Evolutionary conservation across 139 green algal species (phyloP).

Genomic region (Limnomonas spitsbergensis): DNA sequence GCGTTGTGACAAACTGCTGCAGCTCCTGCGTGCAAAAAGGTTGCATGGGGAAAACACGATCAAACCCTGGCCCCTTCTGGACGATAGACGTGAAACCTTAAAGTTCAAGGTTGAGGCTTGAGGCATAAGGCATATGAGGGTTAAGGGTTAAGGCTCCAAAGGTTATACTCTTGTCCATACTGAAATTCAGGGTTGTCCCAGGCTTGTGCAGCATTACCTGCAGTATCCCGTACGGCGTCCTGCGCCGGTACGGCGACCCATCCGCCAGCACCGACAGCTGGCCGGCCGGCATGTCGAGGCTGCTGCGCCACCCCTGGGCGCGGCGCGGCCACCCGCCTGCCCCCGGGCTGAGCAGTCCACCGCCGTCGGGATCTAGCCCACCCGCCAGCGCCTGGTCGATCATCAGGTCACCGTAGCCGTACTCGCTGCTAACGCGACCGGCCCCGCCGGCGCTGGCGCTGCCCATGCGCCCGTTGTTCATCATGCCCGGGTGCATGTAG

Average conservation of each 20-base stretch:
- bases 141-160: too few species aligned
- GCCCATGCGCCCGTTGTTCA: background rate
- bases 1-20: background rate
- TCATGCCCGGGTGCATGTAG: background rate
- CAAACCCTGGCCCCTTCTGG: too few species aligned
- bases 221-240: background rate
- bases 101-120: too few species aligned
- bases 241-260: background rate
- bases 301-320: constrained; percentile 8
- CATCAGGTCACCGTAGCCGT: constrained; percentile 1
- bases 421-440: background rate
- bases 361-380: background rate
- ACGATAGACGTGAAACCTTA: too few species aligned
- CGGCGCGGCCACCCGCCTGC: background rate
- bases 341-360: background rate
- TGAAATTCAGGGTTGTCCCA: too few species aligned
- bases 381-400: constrained; percentile 9
- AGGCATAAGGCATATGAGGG: too few species aligned
- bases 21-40: background rate
- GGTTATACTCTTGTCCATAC: too few species aligned
- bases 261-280: constrained; percentile 11
- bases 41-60: too few species aligned
- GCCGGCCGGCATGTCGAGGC: background rate
- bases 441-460: background rate
- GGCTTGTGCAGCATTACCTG: too few species aligned